Conservation (phyloP, 345 rosid species). For the Salix brachista region DNA sequence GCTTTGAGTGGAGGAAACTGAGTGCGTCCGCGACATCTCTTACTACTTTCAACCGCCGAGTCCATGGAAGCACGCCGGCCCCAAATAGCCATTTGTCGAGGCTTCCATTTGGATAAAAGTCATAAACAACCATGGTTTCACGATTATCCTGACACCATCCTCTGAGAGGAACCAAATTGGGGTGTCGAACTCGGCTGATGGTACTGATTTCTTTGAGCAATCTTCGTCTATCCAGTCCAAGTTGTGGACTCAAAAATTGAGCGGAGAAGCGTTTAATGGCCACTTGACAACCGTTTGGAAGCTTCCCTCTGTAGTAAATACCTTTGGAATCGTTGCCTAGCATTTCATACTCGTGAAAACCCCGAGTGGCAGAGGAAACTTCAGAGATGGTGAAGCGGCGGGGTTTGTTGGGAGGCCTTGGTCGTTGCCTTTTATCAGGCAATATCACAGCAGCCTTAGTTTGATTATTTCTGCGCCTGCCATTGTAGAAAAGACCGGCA, state of each 20-base stretch:
- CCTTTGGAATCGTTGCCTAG: conserved; percentile 42
- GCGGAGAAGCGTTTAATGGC: conserved; percentile 42
- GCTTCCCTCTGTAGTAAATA: conserved; percentile 41
- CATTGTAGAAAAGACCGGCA: conserved; percentile 26
- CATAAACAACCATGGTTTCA: conserved; percentile 40
- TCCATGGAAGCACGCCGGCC: conserved; percentile 47
- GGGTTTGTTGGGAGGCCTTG: conserved; percentile 50
- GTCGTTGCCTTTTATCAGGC: conserved; percentile 30
- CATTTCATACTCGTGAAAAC: conserved; percentile 37
- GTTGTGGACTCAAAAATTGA: conserved; percentile 30
- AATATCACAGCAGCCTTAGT: conserved; percentile 8
- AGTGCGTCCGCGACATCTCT: conserved; percentile 40
- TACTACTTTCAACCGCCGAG: conserved; percentile 36
- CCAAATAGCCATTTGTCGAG: conserved; percentile 47
- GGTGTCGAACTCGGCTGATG: conserved; percentile 43
- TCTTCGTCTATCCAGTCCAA: conserved; percentile 29
- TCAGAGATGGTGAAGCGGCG: conserved; percentile 33
- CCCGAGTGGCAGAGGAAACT: conserved; percentile 38
- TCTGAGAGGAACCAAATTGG: conserved; percentile 38
- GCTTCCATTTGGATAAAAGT: conserved; percentile 40
- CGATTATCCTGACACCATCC: conserved; percentile 47
- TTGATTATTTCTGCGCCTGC: conserved; percentile 21
- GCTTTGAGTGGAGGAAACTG: conserved; percentile 37
- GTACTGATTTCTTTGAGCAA: conserved; percentile 38
- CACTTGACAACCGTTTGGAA: conserved; percentile 35